These are phyloP conservation scores for Termitomyces bulborhizus DNA, from an alignment of 768 basidiomycete genomes.

Conservation along the genomic window DNA sequence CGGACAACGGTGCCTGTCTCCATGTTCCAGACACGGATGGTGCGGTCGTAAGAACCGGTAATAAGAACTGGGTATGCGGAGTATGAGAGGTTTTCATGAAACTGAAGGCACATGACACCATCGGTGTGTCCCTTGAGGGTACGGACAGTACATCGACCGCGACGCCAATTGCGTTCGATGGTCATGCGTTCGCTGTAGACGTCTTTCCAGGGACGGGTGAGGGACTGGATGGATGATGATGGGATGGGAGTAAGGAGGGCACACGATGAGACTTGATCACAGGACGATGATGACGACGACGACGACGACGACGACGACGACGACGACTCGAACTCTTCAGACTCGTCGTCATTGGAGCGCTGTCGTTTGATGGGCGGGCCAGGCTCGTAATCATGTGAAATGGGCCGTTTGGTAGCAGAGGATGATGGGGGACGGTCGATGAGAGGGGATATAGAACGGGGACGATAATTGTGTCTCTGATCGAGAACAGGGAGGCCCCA, in stretches of 20 bases:
- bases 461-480: conserved; percentile 48
- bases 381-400: conserved; percentile 22
- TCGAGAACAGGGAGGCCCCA: conserved; percentile 95
- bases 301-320: conserved; percentile 7
- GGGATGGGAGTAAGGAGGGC: conserved; percentile 26
- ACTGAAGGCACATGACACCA: conserved; percentile 96
- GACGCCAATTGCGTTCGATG: conserved; percentile 95
- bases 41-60: conserved; percentile 96
- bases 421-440: conserved; percentile 7
- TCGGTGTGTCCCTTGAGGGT: conserved; percentile 91
- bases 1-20: conserved; percentile 84
- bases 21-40: conserved; percentile 93
- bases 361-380: conserved; percentile 48
- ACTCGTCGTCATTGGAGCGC: conserved; percentile 20
- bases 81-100: conserved; percentile 76
- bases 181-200: conserved; percentile 97
- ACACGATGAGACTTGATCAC: conserved; percentile 9
- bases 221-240: conserved; percentile 23
- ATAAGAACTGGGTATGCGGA: conserved; percentile 91
- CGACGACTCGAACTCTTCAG: conserved; percentile 5
- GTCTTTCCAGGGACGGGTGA: conserved; percentile 94
- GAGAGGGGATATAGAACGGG: conserved; percentile 22
- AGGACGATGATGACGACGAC: conserved; percentile 6
- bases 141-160: conserved; percentile 80
- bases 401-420: conserved; percentile 29